Percentiles rank a stretch among this genome's conserved stretches.
These are phyloP conservation scores for Coleophoma cylindrospora DNA, from an alignment of 2,329 filamentous ascomycete genomes.

Conservation along the genomic window DNA sequence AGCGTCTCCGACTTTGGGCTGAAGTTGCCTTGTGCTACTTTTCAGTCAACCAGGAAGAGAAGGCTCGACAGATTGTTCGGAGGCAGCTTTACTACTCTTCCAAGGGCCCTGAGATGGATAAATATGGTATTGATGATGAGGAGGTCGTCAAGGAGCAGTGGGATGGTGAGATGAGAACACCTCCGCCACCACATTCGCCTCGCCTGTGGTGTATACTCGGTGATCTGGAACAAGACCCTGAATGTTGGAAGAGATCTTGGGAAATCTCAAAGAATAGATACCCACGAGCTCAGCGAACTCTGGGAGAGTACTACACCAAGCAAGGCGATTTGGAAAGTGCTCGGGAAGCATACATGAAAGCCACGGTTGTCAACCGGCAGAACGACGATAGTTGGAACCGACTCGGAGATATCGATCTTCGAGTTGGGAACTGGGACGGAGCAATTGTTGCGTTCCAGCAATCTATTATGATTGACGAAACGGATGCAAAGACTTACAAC, in stretches of 20 bases:
- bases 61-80: slow-evolving; percentile 71
- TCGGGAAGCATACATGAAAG: slow-evolving; percentile 71
- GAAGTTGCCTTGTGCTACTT: slow-evolving; percentile 80
- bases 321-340: slow-evolving; percentile 64
- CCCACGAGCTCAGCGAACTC: slow-evolving; percentile 78
- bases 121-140: slow-evolving; percentile 42
- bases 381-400: slow-evolving; percentile 86
- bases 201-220: slow-evolving; percentile 90
- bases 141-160: slow-evolving; percentile 51
- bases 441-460: slow-evolving; percentile 81
- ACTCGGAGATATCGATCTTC: slow-evolving; percentile 80
- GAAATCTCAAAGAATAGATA: slow-evolving; percentile 75
- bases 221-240: slow-evolving; percentile 72
- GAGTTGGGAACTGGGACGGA: slow-evolving; percentile 69
- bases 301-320: slow-evolving; percentile 73
- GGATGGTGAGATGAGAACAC: slow-evolving; percentile 60
- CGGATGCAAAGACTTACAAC: slow-evolving; percentile 89
- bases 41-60: slow-evolving; percentile 61
- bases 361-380: slow-evolving; percentile 73
- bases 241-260: slow-evolving; percentile 84
- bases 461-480: slow-evolving; percentile 79
- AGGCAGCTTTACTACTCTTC: slow-evolving; percentile 73
- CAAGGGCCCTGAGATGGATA: slow-evolving; percentile 29
- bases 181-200: slow-evolving; percentile 75
- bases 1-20: slow-evolving; percentile 87